Base-by-base conservation (phyloP, 306 rosid genomes). In the Myrica gale region DNA sequence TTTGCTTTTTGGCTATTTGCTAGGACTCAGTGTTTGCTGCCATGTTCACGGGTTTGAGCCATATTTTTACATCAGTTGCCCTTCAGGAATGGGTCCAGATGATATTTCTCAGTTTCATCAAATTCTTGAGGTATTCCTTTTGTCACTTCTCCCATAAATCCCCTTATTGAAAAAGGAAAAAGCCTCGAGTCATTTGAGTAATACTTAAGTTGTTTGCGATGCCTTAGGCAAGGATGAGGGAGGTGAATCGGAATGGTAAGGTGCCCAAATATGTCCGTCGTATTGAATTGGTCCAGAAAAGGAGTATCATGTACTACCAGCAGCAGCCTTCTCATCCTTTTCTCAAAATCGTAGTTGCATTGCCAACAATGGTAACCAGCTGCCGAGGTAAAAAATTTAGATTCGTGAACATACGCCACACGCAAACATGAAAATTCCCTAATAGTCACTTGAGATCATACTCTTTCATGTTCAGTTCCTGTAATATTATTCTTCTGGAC, bases 21-120 rank as follows among this genome's bases (percentile, higher is more conserved):
- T 80, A 95, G 99, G 99, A 69, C 93, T 89, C 68, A 92, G 99
- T 76, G 92, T 95, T 57, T 95, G 99, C 82, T 90, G 97, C 88
- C 86, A 90, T 21, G 97, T 92, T 82, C 97, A 95, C 66, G 99
- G 99, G 41, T 95, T 95, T 70, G 97, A 95, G 81, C 99, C 99
- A 39, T 95, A 95, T 79, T 95, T 95, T 82, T 95, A 90, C 82
- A 89, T 90, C 71, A 83, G 79, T 83, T 92, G 97, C 80, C 97
- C 96, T 65, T 85, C 92, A 5, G 97, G 97, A 68, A 90, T 95
- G 99, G 85, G 96, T 69, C 93, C 95, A n/a, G 99, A 95, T 66
- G 96, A 95, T 78, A 88, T 92, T 77, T 86, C 97, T 54, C 71
- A 62, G 61, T 89, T 95, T 77, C 97, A 89, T 83, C 89, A 76